These are phyloP conservation scores for Massariosphaeria phaeospora DNA, from an alignment of 495 filamentous ascomycete genomes.

Conservation along the genomic window DNA sequence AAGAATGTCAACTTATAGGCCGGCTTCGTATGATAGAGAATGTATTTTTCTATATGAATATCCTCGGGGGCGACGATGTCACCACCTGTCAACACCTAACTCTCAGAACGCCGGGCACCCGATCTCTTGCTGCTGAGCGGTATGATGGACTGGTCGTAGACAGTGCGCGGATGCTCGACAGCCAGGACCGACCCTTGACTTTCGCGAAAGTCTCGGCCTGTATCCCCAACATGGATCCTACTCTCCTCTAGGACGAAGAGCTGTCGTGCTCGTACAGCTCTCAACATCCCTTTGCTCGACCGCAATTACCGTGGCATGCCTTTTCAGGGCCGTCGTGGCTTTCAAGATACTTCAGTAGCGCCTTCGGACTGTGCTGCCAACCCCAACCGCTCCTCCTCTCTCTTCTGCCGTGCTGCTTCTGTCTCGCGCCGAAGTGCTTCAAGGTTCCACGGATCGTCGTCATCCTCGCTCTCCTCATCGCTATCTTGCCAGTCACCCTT, in stretches of 20 bases:
- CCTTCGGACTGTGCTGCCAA: conserved; percentile 2
- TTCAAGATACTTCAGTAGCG: background rate
- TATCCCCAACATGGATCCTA: background rate
- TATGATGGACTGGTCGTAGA: conserved; percentile 19
- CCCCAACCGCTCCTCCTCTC: conserved; percentile 54
- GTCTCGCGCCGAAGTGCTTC: conserved; percentile 53
- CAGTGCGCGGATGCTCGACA: background rate
- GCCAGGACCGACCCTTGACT: background rate
- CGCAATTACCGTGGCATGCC: too few species aligned
- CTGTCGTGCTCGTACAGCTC: too few species aligned
- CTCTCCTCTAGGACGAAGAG: background rate
- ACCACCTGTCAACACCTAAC: too few species aligned
- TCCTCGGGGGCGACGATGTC: too few species aligned
- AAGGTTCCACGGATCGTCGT: conserved; percentile 69
- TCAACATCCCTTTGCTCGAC: too few species aligned
- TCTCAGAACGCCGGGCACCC: conserved; percentile 18
- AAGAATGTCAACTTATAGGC: too few species aligned
- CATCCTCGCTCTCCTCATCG: conserved; percentile 51
- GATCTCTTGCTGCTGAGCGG: conserved; percentile 6
- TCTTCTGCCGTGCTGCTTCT: conserved; percentile 54
- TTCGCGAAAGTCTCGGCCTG: background rate
- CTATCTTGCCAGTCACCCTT: conserved; percentile 83
- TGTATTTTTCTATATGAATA: too few species aligned
- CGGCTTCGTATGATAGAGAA: too few species aligned
- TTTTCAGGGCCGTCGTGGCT: too few species aligned